Evolutionary conservation across 1,284 basidiomycete genomes (phyloP), one percentile per base, ranked within the genome.

Genomic region (Apiotrichum brassicae): DNA sequence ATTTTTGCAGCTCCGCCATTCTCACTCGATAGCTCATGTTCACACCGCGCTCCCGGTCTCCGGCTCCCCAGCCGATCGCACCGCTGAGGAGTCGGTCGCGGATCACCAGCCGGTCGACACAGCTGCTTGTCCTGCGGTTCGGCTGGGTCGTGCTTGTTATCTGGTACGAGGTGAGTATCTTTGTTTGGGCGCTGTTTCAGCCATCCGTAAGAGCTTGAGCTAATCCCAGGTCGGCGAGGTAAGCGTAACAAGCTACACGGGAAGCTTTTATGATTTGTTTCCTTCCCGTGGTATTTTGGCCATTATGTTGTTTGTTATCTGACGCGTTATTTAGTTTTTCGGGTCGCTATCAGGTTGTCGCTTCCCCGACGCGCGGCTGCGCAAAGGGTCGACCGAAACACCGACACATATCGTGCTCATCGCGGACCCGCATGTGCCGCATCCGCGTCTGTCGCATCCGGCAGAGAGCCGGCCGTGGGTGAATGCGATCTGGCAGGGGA

Each of bases 371-470:
- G 58, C 66, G 3, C 53, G 36, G 3, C 57, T 74, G 1, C 61
- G 63, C n/a, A 28, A 37, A 11, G 20, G 13, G 22, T 52, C 52
- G 11, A 20, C 35, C 16, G 25, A 38, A 4, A 32, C 46, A 1
- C 77, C 81, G 13, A 79, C 80, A 5, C 85, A 84, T 58, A 74
- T 89, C 24, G 76, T 90, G 14, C 76, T 92, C 44, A 64, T 90
- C 19, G 81, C 87, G 4, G 88, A 92, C 64, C 80, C 86, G 1
- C 87, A 91, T 65, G 76, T 91, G 16, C 79, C 82, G 24, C 80
- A 83, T 76, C 54, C 71, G 66, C 34, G 74, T 75, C 40, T 77
- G 74, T 65, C 76, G 68, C 55, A 76, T 69, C 38, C 75, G 67
- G 39, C 67, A 65, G 53, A 63, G 23, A 64, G 64, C 18, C 51